Evolutionary conservation across 352 stramenopile genomes (phyloP).

Genomic region (Plasmopara viticola): DNA sequence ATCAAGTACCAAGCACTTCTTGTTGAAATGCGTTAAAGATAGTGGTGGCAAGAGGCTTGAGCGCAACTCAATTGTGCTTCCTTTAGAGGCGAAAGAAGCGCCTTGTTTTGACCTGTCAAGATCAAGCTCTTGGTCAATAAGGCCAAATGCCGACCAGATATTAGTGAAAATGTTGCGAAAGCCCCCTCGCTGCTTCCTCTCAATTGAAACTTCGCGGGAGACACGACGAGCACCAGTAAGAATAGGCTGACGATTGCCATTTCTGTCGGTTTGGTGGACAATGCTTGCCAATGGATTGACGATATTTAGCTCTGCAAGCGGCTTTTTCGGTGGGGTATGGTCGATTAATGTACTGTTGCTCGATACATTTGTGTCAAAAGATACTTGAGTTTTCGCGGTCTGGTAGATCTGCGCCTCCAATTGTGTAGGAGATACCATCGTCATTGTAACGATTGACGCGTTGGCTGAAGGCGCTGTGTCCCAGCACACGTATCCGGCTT

Average conservation of each 20-base stretch:
- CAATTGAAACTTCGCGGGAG: constrained; percentile 21
- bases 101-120: constrained; percentile 16
- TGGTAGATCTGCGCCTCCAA: no score
- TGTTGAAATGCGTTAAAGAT: constrained; percentile 45
- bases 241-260: constrained; percentile 44
- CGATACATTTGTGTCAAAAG: no score
- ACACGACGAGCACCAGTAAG: constrained; percentile 18
- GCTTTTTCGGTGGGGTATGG: no score
- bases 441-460: no score
- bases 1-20: constrained; percentile 92
- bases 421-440: no score
- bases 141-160: constrained; percentile 44
- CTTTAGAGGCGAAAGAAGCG: constrained; percentile 1
- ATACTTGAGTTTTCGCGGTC: no score
- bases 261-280: constrained; percentile 62
- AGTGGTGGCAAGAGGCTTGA: constrained; percentile 50
- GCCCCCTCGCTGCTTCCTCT: constrained; percentile 32
- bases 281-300: constrained; percentile 34
- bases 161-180: constrained; percentile 68
- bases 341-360: no score
- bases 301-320: no score
- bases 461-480: no score
- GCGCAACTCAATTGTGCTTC: constrained; percentile 44
- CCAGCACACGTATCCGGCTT: no score
- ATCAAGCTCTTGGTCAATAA: background rate